These are phyloP conservation scores for Gnetum montanum DNA, from an alignment of 75 land plant species.

Conservation along the genomic window DNA sequence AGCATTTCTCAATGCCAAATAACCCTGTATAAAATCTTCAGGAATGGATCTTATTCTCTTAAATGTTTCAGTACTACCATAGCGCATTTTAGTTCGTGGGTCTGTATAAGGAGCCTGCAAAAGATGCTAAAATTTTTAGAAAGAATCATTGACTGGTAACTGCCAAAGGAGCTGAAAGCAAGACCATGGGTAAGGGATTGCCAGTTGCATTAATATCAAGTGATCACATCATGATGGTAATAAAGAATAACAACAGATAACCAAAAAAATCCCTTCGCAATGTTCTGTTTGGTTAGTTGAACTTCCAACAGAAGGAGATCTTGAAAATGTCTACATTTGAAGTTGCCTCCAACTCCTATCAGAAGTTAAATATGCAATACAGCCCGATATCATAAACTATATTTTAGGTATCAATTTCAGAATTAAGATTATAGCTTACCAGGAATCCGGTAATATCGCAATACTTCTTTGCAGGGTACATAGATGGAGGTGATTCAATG, in stretches of 20 bases:
- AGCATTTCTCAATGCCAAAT: slow-evolving; percentile 78
- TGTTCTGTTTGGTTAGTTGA: too few species aligned
- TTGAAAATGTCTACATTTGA: too few species aligned
- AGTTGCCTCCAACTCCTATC: too few species aligned
- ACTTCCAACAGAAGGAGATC: too few species aligned
- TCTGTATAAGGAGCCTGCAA: slow-evolving; percentile 72
- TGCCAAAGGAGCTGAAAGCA: neutral
- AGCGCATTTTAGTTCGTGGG: slow-evolving; percentile 81
- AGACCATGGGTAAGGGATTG: neutral
- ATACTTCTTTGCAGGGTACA: slow-evolving; percentile 80
- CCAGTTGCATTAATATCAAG: neutral
- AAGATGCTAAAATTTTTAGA: neutral
- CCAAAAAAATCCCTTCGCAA: too few species aligned
- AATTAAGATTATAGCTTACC: too few species aligned
- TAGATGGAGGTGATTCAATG: slow-evolving; percentile 86
- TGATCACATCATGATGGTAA: neutral
- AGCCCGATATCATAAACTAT: too few species aligned
- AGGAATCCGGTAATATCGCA: slow-evolving; percentile 92
- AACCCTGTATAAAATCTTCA: slow-evolving; percentile 63
- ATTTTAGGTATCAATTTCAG: too few species aligned
- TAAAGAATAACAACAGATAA: neutral
- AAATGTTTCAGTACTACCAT: slow-evolving; percentile 74
- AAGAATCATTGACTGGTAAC: neutral
- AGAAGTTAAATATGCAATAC: too few species aligned
- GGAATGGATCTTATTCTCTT: slow-evolving; percentile 63